Evolutionary conservation across 768 basidiomycete genomes (phyloP).

Genomic region (Boletus fagicola): DNA sequence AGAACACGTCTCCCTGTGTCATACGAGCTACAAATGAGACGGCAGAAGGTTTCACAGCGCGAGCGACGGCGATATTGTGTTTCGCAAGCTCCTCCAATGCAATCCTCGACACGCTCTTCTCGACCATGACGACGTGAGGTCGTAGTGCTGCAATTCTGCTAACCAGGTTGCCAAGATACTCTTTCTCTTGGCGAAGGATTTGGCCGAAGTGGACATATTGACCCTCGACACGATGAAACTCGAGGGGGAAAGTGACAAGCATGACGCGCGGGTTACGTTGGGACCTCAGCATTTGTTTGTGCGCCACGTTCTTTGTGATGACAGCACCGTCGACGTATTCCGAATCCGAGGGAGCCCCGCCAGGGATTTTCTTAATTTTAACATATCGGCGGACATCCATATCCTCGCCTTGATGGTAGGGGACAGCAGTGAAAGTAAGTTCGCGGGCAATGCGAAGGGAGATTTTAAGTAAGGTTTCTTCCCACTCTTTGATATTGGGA

Average conservation of each 20-base stretch:
- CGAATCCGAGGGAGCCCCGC: conserved; percentile 86
- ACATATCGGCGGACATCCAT: conserved; percentile 96
- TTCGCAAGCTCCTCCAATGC: conserved; percentile 85
- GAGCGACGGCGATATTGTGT: conserved; percentile 85
- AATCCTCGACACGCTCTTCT: conserved; percentile 86
- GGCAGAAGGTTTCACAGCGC: conserved; percentile 84
- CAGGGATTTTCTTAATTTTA: conserved; percentile 98
- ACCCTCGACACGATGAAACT: conserved; percentile 89
- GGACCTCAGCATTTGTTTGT: conserved; percentile 87
- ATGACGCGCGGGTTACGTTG: conserved; percentile 89
- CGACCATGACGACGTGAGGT: conserved; percentile 90
- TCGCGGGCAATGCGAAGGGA: conserved; percentile 85
- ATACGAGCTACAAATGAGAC: conserved; percentile 87
- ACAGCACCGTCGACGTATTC: conserved; percentile 97
- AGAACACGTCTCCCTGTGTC: conserved; percentile 93
- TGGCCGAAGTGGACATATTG: conserved; percentile 94
- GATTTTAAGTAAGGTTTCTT: conserved; percentile 74
- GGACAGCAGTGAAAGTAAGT: conserved; percentile 68
- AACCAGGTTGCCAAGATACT: conserved; percentile 85
- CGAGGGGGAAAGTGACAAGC: conserved; percentile 93
- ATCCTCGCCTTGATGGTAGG: conserved; percentile 81
- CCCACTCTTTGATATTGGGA: conserved; percentile 85
- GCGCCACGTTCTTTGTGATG: conserved; percentile 96
- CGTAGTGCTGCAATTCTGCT: conserved; percentile 86
- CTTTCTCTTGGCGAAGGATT: conserved; percentile 88